Evolutionary conservation across 179 eudicot genomes (phyloP), one percentile per base, ranked within the genome.

Genomic region (Patellifolia procumbens): DNA sequence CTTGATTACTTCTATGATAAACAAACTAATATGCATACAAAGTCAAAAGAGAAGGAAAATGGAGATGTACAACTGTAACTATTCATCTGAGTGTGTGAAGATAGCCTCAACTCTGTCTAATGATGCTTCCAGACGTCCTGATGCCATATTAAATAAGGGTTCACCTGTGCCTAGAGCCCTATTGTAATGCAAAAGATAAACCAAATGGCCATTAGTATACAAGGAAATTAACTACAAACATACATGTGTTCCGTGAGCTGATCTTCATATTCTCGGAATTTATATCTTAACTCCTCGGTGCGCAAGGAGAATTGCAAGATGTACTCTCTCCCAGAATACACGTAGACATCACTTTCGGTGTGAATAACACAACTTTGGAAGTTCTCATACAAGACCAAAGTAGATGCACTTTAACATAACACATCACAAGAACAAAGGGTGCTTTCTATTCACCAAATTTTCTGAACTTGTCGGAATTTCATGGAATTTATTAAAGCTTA

Each of bases 21-120:
- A 8, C 5, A 65, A 65, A 37, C n/a, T 2, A 10, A 65, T 35
- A 65, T 2, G 2, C 17, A 6, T 10, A 5, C 34, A n/a, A 12
- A 46, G 10, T n/a, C 13, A 15, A 46, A 45, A 15, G 72, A 6
- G 56, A 46, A 68, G 26, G 32, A 24, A 45, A 46, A 45, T 22
- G 16, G 17, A 68, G 55, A 37, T 68, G 20, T 45, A 68, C 72
- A 68, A 26, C 56, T 28, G 1, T 28, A 68, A 46, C 12, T 43
- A 24, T 7, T 82, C 82, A 70, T 64, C 52, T 75, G 46, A 39
- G 48, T 86, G 85, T 5, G 92, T 90, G 62, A 90, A 88, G 78
- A 92, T 89, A 78, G 94, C 86, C 85, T 94, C 98, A 31, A 94
- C 79, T 68, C 98, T 85, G 81, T 94, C 98, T 65, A 94, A 92